Base-by-base conservation (phyloP, 306 rosid genomes). In the Ormosia emarginata region DNA sequence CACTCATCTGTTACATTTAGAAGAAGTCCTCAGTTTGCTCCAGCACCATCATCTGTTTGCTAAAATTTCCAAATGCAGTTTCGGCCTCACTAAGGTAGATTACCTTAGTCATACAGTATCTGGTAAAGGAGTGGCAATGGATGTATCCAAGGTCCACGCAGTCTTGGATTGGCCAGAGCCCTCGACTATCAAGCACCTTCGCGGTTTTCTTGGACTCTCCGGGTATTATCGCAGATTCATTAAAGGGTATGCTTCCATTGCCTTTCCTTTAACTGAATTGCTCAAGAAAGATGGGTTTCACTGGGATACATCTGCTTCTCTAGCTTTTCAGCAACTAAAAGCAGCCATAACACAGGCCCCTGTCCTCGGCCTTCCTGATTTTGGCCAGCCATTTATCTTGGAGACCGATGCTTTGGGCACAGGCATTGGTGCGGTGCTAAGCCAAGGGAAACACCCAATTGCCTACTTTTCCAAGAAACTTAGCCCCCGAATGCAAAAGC, bases 341-440 rank as follows among this genome's bases (percentile, higher is more conserved):
- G 0, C 0, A 3, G 44, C 68, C 0, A 9, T 79, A 0, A 34
- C 17, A 2, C 7, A 24, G 0, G 30, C 62, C 4, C 78, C 71
- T 0, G 29, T 79, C 0, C 2, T 79, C 1, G 49, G 47, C 0
- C 8, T 79, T 0, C 63, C 78, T 0, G 8, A 68, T 32, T 79
- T 79, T 0, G 0, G 1, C 0, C 24, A 32, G 0, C 9, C 29
- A 0, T 32, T 69, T 30, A 11, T 40, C 0, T 0, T 79, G 0
- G 37, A 79, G 0, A 36, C 69, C 7, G 59, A 79, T 2, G 71
- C 83, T 3, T 53, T 24, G 7, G 7, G 67, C 4, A 0, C 1
- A 1, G 78, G 78, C 0, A n/a, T 72, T 2, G 65, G 78, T 0
- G 78, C 32, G 0, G 13, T 47, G n/a, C 29, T 71, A 0, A 15